Evolutionary conservation across 176 grass and related monocot genomes (phyloP).

Genomic region (Carex myosuroides): DNA sequence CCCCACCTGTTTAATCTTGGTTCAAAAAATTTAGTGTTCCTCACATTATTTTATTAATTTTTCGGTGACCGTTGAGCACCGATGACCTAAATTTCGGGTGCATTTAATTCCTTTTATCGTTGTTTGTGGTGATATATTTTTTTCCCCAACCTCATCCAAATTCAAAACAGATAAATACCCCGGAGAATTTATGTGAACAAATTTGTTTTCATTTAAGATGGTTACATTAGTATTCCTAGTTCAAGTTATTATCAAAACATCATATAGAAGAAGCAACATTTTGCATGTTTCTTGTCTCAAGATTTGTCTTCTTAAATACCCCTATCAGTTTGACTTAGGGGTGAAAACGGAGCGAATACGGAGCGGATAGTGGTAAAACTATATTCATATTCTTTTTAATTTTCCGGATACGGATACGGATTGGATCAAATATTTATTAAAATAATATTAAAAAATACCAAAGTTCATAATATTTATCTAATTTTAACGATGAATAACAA

Average conservation of each 20-base stretch:
- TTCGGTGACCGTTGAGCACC: background rate
- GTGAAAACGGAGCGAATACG: too few relatives aligned
- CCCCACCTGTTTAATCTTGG: background rate
- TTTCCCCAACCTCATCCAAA: background rate
- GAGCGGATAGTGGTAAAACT: too few relatives aligned
- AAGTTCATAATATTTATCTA: too few relatives aligned
- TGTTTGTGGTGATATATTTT: background rate
- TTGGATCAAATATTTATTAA: too few relatives aligned
- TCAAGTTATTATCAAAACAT: background rate
- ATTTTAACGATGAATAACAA: too few relatives aligned
- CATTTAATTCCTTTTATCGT: conserved; percentile 1
- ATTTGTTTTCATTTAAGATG: background rate
- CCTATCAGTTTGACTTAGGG: too few relatives aligned
- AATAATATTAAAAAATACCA: too few relatives aligned
- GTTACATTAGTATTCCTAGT: background rate
- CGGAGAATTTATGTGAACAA: background rate
- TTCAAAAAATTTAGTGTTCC: background rate
- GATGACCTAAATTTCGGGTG: background rate
- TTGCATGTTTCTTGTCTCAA: too few relatives aligned
- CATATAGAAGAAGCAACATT: too few relatives aligned
- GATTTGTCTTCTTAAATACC: too few relatives aligned
- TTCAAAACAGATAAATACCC: background rate
- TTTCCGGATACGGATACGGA: too few relatives aligned
- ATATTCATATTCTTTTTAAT: too few relatives aligned
- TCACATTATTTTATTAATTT: background rate